These are phyloP conservation scores for Ploettnerulaceae sp. DNA, from an alignment of 2,329 filamentous ascomycete species.

Conservation along the genomic window DNA sequence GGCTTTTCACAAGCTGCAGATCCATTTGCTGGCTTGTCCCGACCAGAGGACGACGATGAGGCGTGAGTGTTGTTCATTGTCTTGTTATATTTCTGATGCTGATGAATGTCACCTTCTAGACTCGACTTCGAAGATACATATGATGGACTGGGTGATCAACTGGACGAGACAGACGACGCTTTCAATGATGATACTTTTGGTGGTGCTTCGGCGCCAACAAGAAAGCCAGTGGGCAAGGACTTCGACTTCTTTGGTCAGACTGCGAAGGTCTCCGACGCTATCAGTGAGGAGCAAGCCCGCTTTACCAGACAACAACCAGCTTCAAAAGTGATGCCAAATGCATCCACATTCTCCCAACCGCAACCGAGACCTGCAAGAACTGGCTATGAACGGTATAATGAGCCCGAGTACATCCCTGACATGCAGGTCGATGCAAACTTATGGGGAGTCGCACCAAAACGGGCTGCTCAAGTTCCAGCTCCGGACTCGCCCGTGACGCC, in stretches of 20 bases:
- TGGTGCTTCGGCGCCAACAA: slow-evolving; percentile 41
- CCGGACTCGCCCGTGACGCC: slow-evolving; percentile 30
- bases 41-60: slow-evolving; percentile 45
- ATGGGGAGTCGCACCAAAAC: slow-evolving; percentile 74
- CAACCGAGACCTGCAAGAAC: slow-evolving; percentile 61
- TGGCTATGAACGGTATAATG: slow-evolving; percentile 88
- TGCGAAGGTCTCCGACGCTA: slow-evolving; percentile 76
- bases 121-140: slow-evolving; percentile 96
- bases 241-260: slow-evolving; percentile 97
- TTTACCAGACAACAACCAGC: slow-evolving; percentile 70
- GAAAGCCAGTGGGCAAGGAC: slow-evolving; percentile 70
- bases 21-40: slow-evolving; percentile 79
- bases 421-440: slow-evolving; percentile 89
- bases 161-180: slow-evolving; percentile 87
- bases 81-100: background rate
- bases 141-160: slow-evolving; percentile 84
- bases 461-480: slow-evolving; percentile 35
- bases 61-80: slow-evolving; percentile 28
- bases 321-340: slow-evolving; percentile 41
- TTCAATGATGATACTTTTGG: slow-evolving; percentile 98
- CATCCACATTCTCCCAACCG: slow-evolving; percentile 38
- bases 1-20: slow-evolving; percentile 82
- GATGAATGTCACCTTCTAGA: slow-evolving; percentile 36
- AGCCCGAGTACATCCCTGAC: slow-evolving; percentile 79
- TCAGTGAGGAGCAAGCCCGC: slow-evolving; percentile 86